Base-by-base conservation (phyloP, 2,329 filamentous ascomycete genomes). In the Ploettnerulaceae sp. region DNA sequence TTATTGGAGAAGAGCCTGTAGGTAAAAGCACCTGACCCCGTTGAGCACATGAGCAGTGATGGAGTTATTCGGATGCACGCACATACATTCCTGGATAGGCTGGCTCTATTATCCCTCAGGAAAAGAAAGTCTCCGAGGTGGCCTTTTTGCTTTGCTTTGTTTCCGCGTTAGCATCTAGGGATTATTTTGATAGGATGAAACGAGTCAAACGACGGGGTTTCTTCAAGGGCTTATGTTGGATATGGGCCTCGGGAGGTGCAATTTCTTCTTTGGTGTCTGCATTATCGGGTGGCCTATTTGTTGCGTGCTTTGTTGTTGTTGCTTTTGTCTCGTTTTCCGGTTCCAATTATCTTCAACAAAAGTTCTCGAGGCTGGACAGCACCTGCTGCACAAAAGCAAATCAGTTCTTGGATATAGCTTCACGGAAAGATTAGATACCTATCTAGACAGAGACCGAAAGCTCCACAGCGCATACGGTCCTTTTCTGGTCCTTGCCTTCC, bases 1-100 rank as follows among this genome's bases (percentile, higher is more conserved):
- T 52, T 68, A 38, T 57, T 79, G 52, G 76, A 80, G 62, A 74
- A 74, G 50, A 57, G 57, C 33, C 42, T 59, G 50, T 59, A 49
- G 14, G 18, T 20, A n/a, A n/a, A 14, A 38, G 34, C 37, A 34
- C 7, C 40, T 37, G 14, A 28, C 6, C 37, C 34, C 20, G 31
- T 37, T 12, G 31, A 20, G 21, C 14, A 21, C 15, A 32, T 14
- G 28, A 26, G 20, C 32, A 14, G 20, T 25, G 42, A 18, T 45
- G 24, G 33, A 31, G 22, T 17, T 31, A 11, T 29, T 37, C 21
- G 37, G 25, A 22, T 40, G 8, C 25, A 11, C 24, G 28, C 24
- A 31, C 25, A 11, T 29, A 20, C 28, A 40, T 40, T 15, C 22
- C n/a, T 35, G 41, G 21, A 12, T 31, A 18, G n/a, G 24, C 21